A percentile compares a stretch with the other conserved stretches of the same genome.
phyloP scores from a whole-genome alignment of 805 yeast genomes.

The Nakazawaea populi region DNA sequence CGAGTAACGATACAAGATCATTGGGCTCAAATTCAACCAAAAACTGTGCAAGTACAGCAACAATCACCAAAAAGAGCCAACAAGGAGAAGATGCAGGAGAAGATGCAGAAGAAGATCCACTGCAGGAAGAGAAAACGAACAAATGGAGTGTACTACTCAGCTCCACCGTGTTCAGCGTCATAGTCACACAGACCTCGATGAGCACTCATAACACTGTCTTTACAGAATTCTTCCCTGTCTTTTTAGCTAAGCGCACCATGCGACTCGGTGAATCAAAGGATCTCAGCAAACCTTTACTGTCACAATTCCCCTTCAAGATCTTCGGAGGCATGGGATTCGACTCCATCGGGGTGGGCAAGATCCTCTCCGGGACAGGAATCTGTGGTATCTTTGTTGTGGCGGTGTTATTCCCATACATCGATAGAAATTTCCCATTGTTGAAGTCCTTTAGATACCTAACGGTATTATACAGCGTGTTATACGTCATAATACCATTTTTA shows the following conservation, averaged over 20 bases:
- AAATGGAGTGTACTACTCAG: constrained; percentile 15
- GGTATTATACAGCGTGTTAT: constrained; percentile 37
- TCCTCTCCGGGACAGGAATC: constrained; percentile 48
- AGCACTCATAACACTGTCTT: constrained; percentile 39
- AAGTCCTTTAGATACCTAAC: constrained; percentile 35
- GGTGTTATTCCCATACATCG: constrained; percentile 46
- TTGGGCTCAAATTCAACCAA: too few relatives aligned
- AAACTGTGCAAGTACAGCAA: too few relatives aligned
- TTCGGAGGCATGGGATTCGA: constrained; percentile 48
- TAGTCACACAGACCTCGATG: constrained; percentile 26
- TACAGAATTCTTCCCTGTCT: constrained; percentile 51
- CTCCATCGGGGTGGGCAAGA: constrained; percentile 40
- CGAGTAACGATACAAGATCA: too few relatives aligned
- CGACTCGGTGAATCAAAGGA: not conserved
- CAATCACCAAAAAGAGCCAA: not conserved
- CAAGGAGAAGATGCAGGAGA: not conserved
- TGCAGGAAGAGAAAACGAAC: not conserved
- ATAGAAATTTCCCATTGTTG: constrained; percentile 39
- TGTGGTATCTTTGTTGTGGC: constrained; percentile 44
- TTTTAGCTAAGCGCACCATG: constrained; percentile 21
- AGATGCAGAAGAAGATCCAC: not conserved
- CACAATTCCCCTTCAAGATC: constrained; percentile 39
- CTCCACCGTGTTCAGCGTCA: constrained; percentile 4
- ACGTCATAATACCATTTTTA: constrained; percentile 41
- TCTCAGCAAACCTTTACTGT: not conserved